Base-by-base conservation (phyloP, 768 basidiomycete genomes). In the Suillus subluteus region DNA sequence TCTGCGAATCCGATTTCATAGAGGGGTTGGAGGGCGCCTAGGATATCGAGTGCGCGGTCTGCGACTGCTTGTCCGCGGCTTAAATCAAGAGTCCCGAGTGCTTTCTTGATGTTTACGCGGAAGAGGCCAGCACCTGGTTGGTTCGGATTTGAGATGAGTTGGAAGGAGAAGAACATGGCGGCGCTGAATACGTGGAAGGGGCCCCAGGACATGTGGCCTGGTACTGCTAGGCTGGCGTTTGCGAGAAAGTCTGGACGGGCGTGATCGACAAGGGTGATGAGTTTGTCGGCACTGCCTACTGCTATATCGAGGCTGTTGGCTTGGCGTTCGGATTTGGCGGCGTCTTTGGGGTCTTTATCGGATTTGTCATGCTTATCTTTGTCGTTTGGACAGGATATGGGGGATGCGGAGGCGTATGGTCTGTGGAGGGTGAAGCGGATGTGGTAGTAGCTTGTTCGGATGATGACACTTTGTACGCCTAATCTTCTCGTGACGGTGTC, bases 121-220 rank as follows among this genome's bases (percentile, higher is more conserved):
- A 93, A 93, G 43, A 92, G 81, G 37, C 86, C 86, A 52, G 91
- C 91, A 32, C 90, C 92, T 55, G 90, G 89, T 69, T 92, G 91
- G 67, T 91, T 91, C 62, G 91, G 90, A 71, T 91, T 89, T 43
- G 88, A 85, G 71, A 94, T 89, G 59, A 94, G 84, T 72, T 94
- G 92, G 79, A 94, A 94, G n/a, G 91, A 91, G 84, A 94, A 93
- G 79, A 94, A 94, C 89, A 94, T 93, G 59, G 91, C 91, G 23
- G 93, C 91, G 58, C 89, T 89, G 81, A 94, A 94, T 70, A 90
- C 87, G 73, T 95, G 92, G 79, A 91, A 91, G 0, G 92, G 91
- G 5, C 89, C 89, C 88, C 91, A 92, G 70, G 87, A 88, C 85
- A 94, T 88, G 76, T 95, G 92, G 3, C 91, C 91, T 41, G 91